These are phyloP conservation scores for Piedraia hortae DNA, from an alignment of 2,329 filamentous ascomycete genomes.

Conservation along the genomic window DNA sequence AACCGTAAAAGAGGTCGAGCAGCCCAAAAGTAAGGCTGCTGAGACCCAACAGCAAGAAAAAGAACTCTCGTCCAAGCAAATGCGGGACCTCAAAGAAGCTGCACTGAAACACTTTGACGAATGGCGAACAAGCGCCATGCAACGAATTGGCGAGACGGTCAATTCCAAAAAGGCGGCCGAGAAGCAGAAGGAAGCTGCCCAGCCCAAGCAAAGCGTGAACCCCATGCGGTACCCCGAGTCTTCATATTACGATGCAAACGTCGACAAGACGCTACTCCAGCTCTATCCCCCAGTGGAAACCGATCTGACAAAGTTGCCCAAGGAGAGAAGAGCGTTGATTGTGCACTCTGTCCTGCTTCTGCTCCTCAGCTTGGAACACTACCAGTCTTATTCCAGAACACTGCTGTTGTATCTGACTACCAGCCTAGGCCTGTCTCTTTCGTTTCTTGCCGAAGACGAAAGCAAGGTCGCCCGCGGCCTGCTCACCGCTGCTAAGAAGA, in stretches of 20 bases:
- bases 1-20: constrained; percentile 3
- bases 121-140: constrained; percentile 47
- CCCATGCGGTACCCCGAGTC: constrained; percentile 6
- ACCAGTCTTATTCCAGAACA: constrained; percentile 13
- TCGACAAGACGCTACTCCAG: constrained; percentile 8
- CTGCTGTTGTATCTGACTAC: constrained; percentile 12
- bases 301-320: constrained; percentile 11
- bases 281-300: constrained; percentile 15
- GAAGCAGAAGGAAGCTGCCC: constrained; percentile 13
- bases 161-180: constrained; percentile 13
- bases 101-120: constrained; percentile 46
- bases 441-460: constrained; percentile 19
- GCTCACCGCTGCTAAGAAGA: constrained; percentile 44
- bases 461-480: constrained; percentile 46
- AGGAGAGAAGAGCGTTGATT: constrained; percentile 13
- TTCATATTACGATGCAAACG: constrained; percentile 9
- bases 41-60: constrained; percentile 17
- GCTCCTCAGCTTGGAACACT: constrained; percentile 15
- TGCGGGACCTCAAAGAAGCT: constrained; percentile 40
- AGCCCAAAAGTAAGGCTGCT: constrained; percentile 9
- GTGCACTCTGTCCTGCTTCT: constrained; percentile 14
- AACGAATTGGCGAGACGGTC: constrained; percentile 40
- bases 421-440: constrained; percentile 11
- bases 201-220: constrained; percentile 7
- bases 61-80: constrained; percentile 22